phyloP scores from a whole-genome alignment of 2,329 filamentous ascomycete genomes.

The Alternaria arborescens region DNA sequence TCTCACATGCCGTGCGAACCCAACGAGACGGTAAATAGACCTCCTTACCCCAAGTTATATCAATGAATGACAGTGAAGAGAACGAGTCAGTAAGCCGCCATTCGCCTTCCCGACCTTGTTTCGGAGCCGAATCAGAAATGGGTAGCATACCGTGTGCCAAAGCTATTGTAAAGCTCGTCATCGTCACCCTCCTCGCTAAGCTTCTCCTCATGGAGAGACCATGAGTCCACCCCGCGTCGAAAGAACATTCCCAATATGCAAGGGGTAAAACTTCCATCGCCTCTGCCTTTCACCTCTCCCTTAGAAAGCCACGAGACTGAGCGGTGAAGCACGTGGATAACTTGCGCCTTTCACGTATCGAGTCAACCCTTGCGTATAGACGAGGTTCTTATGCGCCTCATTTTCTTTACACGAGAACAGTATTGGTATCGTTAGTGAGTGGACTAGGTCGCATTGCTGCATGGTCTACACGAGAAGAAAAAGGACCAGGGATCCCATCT shows the following conservation, averaged over 20 bases:
- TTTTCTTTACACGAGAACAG: neutral
- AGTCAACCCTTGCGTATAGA: neutral
- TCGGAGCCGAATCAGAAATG: neutral
- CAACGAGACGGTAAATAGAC: conserved; percentile 7
- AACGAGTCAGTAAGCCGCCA: conserved; percentile 8
- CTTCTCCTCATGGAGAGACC: neutral
- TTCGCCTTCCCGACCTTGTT: neutral
- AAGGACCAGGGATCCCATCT: neutral
- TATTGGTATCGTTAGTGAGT: neutral
- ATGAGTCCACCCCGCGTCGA: neutral
- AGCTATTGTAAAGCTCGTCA: neutral
- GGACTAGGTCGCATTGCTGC: neutral
- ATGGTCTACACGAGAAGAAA: neutral
- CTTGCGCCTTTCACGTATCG: neutral
- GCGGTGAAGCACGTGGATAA: neutral
- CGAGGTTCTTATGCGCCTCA: neutral
- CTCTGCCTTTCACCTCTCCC: neutral
- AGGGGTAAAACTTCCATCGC: neutral
- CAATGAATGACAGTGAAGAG: neutral
- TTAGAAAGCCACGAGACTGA: neutral
- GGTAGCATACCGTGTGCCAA: neutral
- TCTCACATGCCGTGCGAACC: conserved; percentile 11
- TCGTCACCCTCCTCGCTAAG: neutral
- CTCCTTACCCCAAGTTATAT: conserved; percentile 5
- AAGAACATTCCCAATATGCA: neutral